These are phyloP conservation scores for Debaryomyces prosopidis DNA, from an alignment of 805 yeast genomes.

Conservation along the genomic window DNA sequence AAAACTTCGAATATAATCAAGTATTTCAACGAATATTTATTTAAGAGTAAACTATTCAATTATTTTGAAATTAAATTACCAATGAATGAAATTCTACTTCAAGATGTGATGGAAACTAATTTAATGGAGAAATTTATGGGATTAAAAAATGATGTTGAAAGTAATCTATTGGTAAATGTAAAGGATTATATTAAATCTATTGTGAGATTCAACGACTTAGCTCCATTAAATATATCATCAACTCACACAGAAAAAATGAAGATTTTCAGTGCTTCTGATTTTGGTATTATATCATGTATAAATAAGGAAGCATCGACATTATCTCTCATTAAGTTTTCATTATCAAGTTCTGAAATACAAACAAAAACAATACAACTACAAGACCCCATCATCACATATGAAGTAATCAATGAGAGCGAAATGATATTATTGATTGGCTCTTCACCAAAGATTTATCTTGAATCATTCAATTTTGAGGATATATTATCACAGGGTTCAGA, in stretches of 20 bases:
- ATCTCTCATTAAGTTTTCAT: conserved; percentile 3
- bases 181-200: conserved; percentile 24
- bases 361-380: conserved; percentile 1
- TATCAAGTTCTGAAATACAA: neutral
- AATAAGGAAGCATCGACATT: neutral
- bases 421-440: neutral
- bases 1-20: conserved; percentile 22
- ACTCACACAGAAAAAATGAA: neutral
- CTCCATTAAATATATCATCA: conserved; percentile 8
- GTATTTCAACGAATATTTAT: conserved; percentile 23
- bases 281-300: conserved; percentile 5
- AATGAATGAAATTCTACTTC: conserved; percentile 11
- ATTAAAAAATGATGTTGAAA: conserved; percentile 9
- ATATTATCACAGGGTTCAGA: neutral
- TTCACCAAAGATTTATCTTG: neutral
- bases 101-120: neutral
- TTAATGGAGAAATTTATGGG: conserved; percentile 7
- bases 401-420: conserved; percentile 9
- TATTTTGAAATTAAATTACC: conserved; percentile 19
- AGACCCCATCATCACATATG: conserved; percentile 5
- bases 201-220: conserved; percentile 13
- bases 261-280: neutral
- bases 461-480: neutral
- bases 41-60: conserved; percentile 16
- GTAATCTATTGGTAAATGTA: conserved; percentile 22